phyloP scores from a whole-genome alignment of 768 basidiomycete species.

The Gloeopeniophorella convolvens region DNA sequence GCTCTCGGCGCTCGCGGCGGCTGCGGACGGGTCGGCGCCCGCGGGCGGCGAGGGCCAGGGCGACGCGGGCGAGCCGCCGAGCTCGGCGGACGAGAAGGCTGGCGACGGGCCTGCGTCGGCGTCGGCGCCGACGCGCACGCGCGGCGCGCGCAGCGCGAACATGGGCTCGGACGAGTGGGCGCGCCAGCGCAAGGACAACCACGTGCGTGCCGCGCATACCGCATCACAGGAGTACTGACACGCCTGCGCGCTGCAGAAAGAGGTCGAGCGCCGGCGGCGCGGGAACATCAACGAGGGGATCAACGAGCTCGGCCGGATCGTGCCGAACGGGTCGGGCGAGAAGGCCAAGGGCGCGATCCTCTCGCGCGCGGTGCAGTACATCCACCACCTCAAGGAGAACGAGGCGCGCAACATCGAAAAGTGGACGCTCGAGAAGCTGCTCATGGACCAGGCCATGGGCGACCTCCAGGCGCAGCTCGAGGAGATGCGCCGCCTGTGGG shows the following conservation, averaged over 20 bases:
- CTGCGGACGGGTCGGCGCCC: constrained; percentile 8
- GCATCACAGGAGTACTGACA: too few species aligned
- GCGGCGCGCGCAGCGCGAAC: constrained; percentile 50
- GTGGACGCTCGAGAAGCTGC: constrained; percentile 87
- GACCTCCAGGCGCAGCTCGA: constrained; percentile 79
- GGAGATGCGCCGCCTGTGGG: constrained; percentile 75
- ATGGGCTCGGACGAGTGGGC: constrained; percentile 78
- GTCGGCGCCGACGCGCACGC: constrained; percentile 25
- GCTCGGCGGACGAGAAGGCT: too few species aligned
- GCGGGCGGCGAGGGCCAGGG: constrained; percentile 12
- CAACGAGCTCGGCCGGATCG: constrained; percentile 81
- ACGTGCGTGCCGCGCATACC: constrained; percentile 39
- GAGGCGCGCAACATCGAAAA: constrained; percentile 88
- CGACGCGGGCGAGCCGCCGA: constrained; percentile 19
- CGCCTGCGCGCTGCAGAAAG: too few species aligned
- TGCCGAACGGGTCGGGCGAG: constrained; percentile 82
- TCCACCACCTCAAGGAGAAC: constrained; percentile 86
- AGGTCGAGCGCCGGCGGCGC: constrained; percentile 90
- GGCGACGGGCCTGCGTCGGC: constrained; percentile 16
- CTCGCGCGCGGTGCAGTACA: constrained; percentile 82
- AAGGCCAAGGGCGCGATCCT: constrained; percentile 90
- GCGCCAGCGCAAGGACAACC: constrained; percentile 75
- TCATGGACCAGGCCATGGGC: constrained; percentile 91
- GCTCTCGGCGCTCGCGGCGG: constrained; percentile 36
- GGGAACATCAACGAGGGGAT: constrained; percentile 98